Conservation (phyloP, 495 filamentous ascomycete species). For the Hyaloscypha bicolor region DNA sequence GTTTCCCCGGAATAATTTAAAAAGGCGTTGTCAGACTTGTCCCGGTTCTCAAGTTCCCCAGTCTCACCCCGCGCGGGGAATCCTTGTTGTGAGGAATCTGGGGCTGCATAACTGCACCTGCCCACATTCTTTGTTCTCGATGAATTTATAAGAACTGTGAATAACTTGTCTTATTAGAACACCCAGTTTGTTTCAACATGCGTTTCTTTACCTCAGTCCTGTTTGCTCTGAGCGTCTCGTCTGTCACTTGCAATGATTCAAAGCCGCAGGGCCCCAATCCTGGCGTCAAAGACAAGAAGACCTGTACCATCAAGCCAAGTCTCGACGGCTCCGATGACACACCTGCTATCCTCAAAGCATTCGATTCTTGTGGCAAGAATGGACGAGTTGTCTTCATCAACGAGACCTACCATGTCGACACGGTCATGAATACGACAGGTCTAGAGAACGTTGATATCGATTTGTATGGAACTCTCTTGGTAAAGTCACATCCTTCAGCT, state of each 20-base stretch:
- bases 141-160: not conserved
- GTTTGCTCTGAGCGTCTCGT: not conserved
- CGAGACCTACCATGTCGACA: constrained; percentile 43
- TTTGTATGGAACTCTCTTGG: constrained; percentile 36
- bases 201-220: not conserved
- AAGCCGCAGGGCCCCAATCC: not conserved
- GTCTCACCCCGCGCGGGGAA: not conserved
- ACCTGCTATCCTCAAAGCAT: constrained; percentile 46
- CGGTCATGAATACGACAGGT: constrained; percentile 47
- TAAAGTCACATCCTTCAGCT: constrained; percentile 2
- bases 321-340: constrained; percentile 37
- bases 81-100: not conserved
- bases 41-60: not conserved
- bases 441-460: constrained; percentile 44
- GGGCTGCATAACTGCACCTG: not conserved
- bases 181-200: not conserved
- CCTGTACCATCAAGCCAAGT: not conserved
- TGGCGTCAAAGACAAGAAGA: not conserved
- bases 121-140: not conserved
- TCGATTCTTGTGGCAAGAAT: constrained; percentile 42
- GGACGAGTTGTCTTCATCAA: constrained; percentile 44
- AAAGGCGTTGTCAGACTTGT: not conserved
- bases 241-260: not conserved
- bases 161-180: not conserved
- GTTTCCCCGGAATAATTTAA: not conserved